Evolutionary conservation across 2,329 filamentous ascomycete genomes (phyloP).

Genomic region (Clonostachys byssicola): DNA sequence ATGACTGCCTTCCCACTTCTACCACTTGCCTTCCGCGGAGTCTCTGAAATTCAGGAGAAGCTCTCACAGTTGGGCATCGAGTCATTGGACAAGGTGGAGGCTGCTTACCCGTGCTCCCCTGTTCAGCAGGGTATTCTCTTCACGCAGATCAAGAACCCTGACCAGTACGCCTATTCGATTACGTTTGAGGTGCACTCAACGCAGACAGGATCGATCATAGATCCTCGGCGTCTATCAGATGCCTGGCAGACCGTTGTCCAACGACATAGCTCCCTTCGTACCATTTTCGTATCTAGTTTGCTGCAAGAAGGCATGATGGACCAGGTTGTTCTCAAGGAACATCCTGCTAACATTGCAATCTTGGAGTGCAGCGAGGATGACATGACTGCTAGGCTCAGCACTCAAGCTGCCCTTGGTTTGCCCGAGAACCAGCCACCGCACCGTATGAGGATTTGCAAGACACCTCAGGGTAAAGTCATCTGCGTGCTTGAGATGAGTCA

Average conservation of each 20-base stretch:
- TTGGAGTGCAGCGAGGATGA: conserved; percentile 1
- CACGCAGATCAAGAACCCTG: conserved; percentile 8
- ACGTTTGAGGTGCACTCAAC: conserved; percentile 3
- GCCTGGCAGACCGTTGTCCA: conserved; percentile 11
- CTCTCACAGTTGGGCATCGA: background rate
- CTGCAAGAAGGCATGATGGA: conserved; percentile 4
- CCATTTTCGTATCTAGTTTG: conserved; percentile 8
- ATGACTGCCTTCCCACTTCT: conserved; percentile 4
- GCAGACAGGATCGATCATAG: background rate
- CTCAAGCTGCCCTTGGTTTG: conserved; percentile 7
- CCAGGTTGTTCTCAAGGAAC: conserved; percentile 11
- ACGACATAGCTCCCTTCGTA: conserved; percentile 14
- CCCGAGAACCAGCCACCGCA: conserved; percentile 6
- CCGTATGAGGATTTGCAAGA: conserved; percentile 9
- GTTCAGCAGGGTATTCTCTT: conserved; percentile 14
- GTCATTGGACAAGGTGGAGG: conserved; percentile 6
- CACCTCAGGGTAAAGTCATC: background rate
- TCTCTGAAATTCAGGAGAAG: conserved; percentile 1
- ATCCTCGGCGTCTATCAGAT: conserved; percentile 3
- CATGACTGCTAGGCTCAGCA: conserved; percentile 4
- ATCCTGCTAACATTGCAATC: background rate
- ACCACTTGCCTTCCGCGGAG: conserved; percentile 2
- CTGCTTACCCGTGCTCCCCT: conserved; percentile 10
- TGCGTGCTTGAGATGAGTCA: conserved; percentile 1
- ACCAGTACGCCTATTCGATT: conserved; percentile 12